phyloP scores from a whole-genome alignment of 2,329 filamentous ascomycete genomes.

The Claviceps spartinae region DNA sequence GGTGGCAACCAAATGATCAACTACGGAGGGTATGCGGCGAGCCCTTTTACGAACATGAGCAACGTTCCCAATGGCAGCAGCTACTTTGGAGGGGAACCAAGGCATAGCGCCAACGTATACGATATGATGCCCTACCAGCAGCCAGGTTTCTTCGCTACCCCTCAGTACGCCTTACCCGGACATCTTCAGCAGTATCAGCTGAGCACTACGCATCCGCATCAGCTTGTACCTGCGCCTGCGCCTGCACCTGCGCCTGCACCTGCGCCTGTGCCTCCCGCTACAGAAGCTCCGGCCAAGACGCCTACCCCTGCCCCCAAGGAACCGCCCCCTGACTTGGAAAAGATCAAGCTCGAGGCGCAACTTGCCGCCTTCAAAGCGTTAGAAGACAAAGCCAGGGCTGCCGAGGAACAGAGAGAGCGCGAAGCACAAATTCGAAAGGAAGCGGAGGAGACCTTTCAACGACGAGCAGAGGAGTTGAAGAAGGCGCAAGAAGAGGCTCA shows the following conservation, averaged over 20 bases:
- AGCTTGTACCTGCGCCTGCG: no score
- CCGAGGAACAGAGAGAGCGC: slow-evolving; percentile 28
- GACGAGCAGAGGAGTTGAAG: slow-evolving; percentile 26
- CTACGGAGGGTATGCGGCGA: slow-evolving; percentile 24
- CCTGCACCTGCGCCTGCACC: no score
- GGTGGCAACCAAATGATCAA: slow-evolving; percentile 33
- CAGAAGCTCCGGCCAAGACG: slow-evolving; percentile 23
- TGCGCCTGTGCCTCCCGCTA: slow-evolving; percentile 11
- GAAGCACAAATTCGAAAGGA: slow-evolving; percentile 33
- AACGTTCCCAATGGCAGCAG: slow-evolving; percentile 23
- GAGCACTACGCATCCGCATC: slow-evolving; percentile 24
- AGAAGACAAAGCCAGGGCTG: slow-evolving; percentile 31
- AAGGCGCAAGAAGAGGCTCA: slow-evolving; percentile 31
- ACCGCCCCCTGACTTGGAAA: slow-evolving; percentile 37
- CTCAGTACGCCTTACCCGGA: slow-evolving; percentile 8
- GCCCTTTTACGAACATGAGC: slow-evolving; percentile 32
- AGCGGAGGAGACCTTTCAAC: slow-evolving; percentile 29
- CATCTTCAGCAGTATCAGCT: slow-evolving; percentile 27
- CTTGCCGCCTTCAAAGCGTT: slow-evolving; percentile 36
- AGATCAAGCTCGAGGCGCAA: slow-evolving; percentile 47
- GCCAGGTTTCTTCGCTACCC: slow-evolving; percentile 8
- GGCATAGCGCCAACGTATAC: slow-evolving; percentile 23
- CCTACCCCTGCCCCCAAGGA: slow-evolving; percentile 26
- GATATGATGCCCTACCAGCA: slow-evolving; percentile 39
- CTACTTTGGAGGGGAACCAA: slow-evolving; percentile 27